phyloP scores from a whole-genome alignment of 78 protist species.

The Capsaspora owczarzaki region DNA sequence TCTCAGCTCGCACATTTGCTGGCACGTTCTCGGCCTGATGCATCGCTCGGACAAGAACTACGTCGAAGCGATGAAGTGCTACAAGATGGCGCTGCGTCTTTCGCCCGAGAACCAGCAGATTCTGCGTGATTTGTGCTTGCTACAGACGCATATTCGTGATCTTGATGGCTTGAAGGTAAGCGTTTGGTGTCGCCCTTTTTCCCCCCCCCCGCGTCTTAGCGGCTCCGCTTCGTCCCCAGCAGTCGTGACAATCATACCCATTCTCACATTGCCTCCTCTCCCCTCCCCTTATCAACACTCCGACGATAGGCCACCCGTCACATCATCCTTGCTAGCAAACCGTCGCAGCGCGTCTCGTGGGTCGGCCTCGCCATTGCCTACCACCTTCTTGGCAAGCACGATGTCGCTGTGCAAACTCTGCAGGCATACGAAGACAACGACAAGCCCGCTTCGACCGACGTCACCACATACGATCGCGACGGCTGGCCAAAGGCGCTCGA shows the following conservation, averaged over 20 bases:
- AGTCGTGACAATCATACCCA: no score
- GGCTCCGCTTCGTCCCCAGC: no score
- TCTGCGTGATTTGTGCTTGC: conserved; percentile 57
- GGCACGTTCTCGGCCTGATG: conserved; percentile 87
- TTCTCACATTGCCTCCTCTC: no score
- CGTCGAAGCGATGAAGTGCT: conserved; percentile 82
- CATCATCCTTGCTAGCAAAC: no score
- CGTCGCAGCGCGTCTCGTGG: conserved; percentile 62
- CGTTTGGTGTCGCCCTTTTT: no score
- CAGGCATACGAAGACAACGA: conserved; percentile 36
- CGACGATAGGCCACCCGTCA: no score
- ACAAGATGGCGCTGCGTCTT: conserved; percentile 56
- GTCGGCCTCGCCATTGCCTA: conserved; percentile 61
- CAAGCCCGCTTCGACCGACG: background rate
- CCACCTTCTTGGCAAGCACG: conserved; percentile 48
- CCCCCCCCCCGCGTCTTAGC: no score
- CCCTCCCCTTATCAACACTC: no score
- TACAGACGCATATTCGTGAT: conserved; percentile 75
- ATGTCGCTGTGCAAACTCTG: conserved; percentile 36
- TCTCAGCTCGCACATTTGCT: conserved; percentile 55
- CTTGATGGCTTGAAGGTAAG: conserved; percentile 50
- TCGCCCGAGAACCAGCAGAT: conserved; percentile 48
- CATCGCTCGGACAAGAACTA: conserved; percentile 77
- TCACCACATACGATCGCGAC: conserved; percentile 1
- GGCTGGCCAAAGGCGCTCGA: background rate